These are phyloP conservation scores for Pseudocercospora eumusae DNA, from an alignment of 2,329 filamentous ascomycete genomes.

Conservation along the genomic window DNA sequence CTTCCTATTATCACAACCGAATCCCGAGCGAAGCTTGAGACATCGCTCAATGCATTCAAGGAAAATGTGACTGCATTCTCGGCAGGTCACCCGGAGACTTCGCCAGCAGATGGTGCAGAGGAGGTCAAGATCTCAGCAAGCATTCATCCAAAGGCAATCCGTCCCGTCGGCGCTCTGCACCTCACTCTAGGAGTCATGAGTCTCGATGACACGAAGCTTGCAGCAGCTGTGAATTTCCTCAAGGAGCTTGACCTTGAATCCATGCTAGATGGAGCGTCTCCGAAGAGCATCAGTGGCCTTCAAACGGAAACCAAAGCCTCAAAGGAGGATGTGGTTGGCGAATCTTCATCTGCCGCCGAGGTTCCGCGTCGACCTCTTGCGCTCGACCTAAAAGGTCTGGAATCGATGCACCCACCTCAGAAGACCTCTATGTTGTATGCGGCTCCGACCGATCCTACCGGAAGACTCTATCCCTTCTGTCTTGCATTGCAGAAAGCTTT, in stretches of 20 bases:
- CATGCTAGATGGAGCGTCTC: slow-evolving; percentile 21
- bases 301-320: background rate
- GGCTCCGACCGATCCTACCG: slow-evolving; percentile 57
- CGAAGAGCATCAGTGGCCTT: background rate
- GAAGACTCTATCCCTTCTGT: slow-evolving; percentile 60
- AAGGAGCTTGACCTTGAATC: slow-evolving; percentile 31
- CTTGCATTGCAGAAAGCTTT: slow-evolving; percentile 59
- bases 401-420: slow-evolving; percentile 61
- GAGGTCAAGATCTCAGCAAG: background rate
- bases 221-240: slow-evolving; percentile 48
- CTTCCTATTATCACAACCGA: slow-evolving; percentile 66
- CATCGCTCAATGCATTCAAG: slow-evolving; percentile 62
- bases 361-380: slow-evolving; percentile 28
- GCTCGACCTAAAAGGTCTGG: slow-evolving; percentile 53
- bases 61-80: slow-evolving; percentile 50
- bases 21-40: slow-evolving; percentile 66
- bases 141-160: slow-evolving; percentile 58
- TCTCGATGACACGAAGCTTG: slow-evolving; percentile 57
- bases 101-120: background rate
- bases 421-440: slow-evolving; percentile 67
- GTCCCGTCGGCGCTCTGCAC: slow-evolving; percentile 79
- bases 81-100: background rate
- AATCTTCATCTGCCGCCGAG: background rate
- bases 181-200: slow-evolving; percentile 86
- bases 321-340: background rate